Evolutionary conservation across 2,329 filamentous ascomycete species (phyloP).

Genomic region (Aspergillus hiratsukae): DNA sequence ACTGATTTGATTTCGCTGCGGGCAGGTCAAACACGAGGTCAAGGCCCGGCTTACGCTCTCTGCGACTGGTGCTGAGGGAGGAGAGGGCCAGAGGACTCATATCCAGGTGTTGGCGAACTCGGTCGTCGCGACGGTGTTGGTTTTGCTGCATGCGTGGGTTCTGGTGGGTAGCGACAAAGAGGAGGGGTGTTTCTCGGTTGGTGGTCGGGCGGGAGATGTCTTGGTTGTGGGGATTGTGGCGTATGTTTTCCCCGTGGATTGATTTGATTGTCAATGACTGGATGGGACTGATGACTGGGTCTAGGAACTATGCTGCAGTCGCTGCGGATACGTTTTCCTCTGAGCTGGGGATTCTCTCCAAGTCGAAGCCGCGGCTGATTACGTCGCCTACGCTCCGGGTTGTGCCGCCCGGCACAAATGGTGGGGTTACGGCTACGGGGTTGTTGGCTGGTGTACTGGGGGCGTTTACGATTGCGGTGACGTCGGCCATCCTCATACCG

Average conservation of each 20-base stretch:
- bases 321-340: constrained; percentile 92
- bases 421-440: constrained; percentile 75
- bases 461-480: constrained; percentile 64
- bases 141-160: constrained; percentile 48
- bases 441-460: constrained; percentile 70
- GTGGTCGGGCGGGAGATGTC: constrained; percentile 30
- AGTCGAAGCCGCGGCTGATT: constrained; percentile 72
- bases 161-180: constrained; percentile 22
- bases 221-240: constrained; percentile 39
- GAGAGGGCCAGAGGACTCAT: constrained; percentile 78
- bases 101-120: constrained; percentile 91
- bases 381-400: constrained; percentile 70
- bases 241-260: constrained; percentile 22
- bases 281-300: neutral
- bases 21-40: constrained; percentile 75
- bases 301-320: constrained; percentile 78
- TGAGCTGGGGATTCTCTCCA: constrained; percentile 87
- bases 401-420: constrained; percentile 89
- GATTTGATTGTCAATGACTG: too few species aligned
- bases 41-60: constrained; percentile 79
- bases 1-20: neutral
- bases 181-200: constrained; percentile 37
- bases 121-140: constrained; percentile 65
- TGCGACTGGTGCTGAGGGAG: constrained; percentile 64
- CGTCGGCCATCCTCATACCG: constrained; percentile 64